Base-by-base conservation (phyloP, 1,139 yeast genomes). In the Pichia sp. region DNA sequence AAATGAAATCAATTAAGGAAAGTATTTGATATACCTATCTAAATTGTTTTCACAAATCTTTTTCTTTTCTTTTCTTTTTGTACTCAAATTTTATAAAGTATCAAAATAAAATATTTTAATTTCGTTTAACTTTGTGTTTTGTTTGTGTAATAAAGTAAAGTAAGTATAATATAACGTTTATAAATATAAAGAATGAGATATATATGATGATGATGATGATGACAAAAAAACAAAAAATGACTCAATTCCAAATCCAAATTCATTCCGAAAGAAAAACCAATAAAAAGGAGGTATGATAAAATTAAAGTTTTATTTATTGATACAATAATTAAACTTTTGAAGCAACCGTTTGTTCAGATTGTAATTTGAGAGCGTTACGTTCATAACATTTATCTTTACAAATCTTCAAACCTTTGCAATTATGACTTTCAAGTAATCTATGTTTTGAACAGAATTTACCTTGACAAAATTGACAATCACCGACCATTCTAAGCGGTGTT, bases 361-460 rank as follows among this genome's bases (percentile, higher is more conserved):
- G 69, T 42, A 70, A 52, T 51, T 69, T 70, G 25, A 66, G 61
- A 14, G 75, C 74, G 48, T 70, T 70, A 42, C 70, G 63, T 62
- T 76, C 78, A 57, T 85, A 94, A 51, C 87, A 80, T 54, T 74
- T 78, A 55, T 86, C 89, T 66, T 86, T 85, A 67, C 95, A 85
- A 52, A 67, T 71, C 57, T 82, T 85, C 48, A 87, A 73, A 8
- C 93, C 94, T 46, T 73, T 68, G 60, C 96, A 87, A 47, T 74
- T 63, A 63, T 87, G 96, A 61, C 82, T 87, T 62, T 87, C 96
- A 63, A 87, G 70, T 46, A 88, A 70, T 46, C 96, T 71, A 64
- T 87, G 96, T 57, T 82, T 82, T 31, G 93, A 84, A 63, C 96
- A 87, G 61, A 78, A 87, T 57, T 81, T 83, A 34, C 95, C 95